Evolutionary conservation across 176 grass and related monocot genomes (phyloP).

Genomic region (Calamus simplicifolius): DNA sequence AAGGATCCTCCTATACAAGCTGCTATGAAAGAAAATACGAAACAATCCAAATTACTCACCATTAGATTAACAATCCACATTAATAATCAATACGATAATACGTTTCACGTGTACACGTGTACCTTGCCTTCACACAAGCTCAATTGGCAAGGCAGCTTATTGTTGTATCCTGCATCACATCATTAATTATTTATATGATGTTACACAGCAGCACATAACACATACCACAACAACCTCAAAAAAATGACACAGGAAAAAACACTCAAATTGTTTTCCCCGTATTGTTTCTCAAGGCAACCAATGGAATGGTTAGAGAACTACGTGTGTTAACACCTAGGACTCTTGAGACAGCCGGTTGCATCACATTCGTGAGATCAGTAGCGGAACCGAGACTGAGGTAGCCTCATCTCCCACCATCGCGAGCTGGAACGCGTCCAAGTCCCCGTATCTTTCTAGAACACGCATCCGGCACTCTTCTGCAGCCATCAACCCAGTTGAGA

Average conservation of each 20-base stretch:
- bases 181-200: too few species aligned
- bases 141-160: too few species aligned
- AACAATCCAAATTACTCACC: too few species aligned
- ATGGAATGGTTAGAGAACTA: slow-evolving; percentile 30
- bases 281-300: slow-evolving; percentile 37
- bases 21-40: too few species aligned
- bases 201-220: slow-evolving; percentile 21
- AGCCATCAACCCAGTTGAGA: slow-evolving; percentile 84
- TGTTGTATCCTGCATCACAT: too few species aligned
- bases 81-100: too few species aligned
- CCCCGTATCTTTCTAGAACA: slow-evolving; percentile 77
- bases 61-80: too few species aligned
- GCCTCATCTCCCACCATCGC: slow-evolving; percentile 61
- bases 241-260: slow-evolving; percentile 9
- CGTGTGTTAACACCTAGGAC: not conserved
- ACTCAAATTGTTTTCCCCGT: slow-evolving; percentile 4
- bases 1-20: too few species aligned
- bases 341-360: not conserved
- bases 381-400: slow-evolving; percentile 56
- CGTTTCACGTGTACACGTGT: too few species aligned
- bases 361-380: slow-evolving; percentile 88
- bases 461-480: slow-evolving; percentile 88
- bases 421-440: slow-evolving; percentile 59
- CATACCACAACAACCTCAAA: slow-evolving; percentile 39
- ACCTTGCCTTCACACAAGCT: too few species aligned